These are phyloP conservation scores for Nakaseomyces nivariensis DNA, from an alignment of 1,139 yeast genomes.

Conservation along the genomic window DNA sequence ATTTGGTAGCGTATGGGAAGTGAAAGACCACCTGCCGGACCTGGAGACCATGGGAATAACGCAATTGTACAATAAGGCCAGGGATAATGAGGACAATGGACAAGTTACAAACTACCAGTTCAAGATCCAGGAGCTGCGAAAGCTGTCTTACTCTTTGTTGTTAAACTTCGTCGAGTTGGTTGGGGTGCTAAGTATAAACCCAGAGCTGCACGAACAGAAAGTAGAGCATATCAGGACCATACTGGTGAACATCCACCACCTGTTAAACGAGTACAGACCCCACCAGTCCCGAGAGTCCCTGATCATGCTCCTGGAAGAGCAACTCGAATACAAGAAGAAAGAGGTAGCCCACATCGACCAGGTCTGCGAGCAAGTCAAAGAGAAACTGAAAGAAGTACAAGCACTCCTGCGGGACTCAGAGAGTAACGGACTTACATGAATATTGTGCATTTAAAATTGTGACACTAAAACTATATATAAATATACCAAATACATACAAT, in stretches of 20 bases:
- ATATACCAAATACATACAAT: neutral
- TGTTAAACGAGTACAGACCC: constrained; percentile 76
- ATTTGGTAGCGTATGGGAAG: constrained; percentile 76
- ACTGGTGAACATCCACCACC: constrained; percentile 75
- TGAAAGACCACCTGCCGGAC: constrained; percentile 55
- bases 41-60: constrained; percentile 58
- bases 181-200: constrained; percentile 62
- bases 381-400: constrained; percentile 31
- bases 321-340: constrained; percentile 42
- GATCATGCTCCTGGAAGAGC: constrained; percentile 57
- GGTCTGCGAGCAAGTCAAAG: constrained; percentile 38
- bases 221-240: constrained; percentile 64
- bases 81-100: constrained; percentile 6
- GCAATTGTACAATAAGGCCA: constrained; percentile 42
- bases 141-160: constrained; percentile 56
- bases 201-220: constrained; percentile 53
- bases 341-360: constrained; percentile 46
- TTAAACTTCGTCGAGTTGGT: constrained; percentile 64
- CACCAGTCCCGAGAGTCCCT: constrained; percentile 81
- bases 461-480: neutral
- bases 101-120: constrained; percentile 34
- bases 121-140: constrained; percentile 58
- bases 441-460: neutral
- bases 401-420: constrained; percentile 1
- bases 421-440: neutral